phyloP scores from a whole-genome alignment of 176 grass and related monocot species.

The Saccharum officinarum region DNA sequence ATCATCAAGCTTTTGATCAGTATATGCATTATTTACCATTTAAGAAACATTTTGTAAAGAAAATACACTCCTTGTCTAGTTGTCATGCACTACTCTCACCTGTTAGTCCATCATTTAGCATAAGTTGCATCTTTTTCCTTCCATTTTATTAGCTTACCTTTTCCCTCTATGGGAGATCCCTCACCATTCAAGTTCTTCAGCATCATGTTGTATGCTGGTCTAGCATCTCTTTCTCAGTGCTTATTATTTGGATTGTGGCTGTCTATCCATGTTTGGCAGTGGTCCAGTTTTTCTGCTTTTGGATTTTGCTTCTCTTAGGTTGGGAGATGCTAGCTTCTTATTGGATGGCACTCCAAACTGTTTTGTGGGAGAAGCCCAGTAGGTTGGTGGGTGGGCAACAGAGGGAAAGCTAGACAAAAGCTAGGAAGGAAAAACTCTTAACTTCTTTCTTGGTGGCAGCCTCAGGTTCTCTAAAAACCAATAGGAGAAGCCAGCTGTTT shows the following conservation, averaged over 20 bases:
- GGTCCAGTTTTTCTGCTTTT: background rate
- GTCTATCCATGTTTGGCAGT: background rate
- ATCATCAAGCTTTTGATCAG: slow-evolving; percentile 10
- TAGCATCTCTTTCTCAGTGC: background rate
- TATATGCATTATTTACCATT: background rate
- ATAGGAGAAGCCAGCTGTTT: background rate
- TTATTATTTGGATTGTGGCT: background rate
- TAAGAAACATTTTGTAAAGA: slow-evolving; percentile 15
- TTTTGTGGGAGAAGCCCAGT: background rate
- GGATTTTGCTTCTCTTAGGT: background rate
- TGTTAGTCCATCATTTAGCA: slow-evolving; percentile 7
- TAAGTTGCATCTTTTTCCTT: background rate
- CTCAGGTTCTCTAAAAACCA: slow-evolving; percentile 14
- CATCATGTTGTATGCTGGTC: background rate
- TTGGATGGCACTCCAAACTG: background rate
- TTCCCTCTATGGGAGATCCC: background rate
- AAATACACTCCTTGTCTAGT: background rate
- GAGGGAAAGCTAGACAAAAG: slow-evolving; percentile 7
- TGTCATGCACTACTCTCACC: background rate
- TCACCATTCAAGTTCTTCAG: background rate
- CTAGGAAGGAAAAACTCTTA: background rate
- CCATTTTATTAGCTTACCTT: background rate
- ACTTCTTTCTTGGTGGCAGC: background rate
- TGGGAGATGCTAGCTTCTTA: slow-evolving; percentile 16
- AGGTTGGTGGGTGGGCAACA: background rate